Conservation (phyloP, 164 flowering plant genomes). For the Chloranthus sessilifolius region DNA sequence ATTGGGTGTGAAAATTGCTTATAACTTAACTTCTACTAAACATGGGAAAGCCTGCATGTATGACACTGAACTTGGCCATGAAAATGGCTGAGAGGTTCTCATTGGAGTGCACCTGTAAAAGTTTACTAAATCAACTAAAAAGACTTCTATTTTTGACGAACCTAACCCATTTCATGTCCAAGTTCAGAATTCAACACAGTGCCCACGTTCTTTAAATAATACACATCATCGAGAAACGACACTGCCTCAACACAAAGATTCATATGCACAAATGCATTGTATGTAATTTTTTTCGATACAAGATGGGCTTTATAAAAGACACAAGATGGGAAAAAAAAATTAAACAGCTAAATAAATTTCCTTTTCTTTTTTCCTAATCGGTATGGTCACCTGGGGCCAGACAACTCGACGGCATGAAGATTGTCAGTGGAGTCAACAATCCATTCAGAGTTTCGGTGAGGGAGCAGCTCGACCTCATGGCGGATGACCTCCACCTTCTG, state of each 20-base stretch:
- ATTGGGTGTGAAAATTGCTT: too few species aligned
- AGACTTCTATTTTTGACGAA: too few species aligned
- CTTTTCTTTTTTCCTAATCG: conserved; percentile 18
- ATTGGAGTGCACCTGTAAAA: too few species aligned
- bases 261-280: conserved; percentile 50
- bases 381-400: conserved; percentile 76
- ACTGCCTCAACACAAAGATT: conserved; percentile 31
- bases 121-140: too few species aligned
- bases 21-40: too few species aligned
- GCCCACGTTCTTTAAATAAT: conserved; percentile 12
- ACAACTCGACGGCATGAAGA: conserved; percentile 73
- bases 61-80: too few species aligned
- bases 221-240: conserved; percentile 19
- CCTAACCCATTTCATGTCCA: too few species aligned
- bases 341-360: conserved; percentile 20
- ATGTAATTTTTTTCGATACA: conserved; percentile 17
- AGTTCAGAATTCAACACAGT: too few species aligned
- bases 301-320: neutral
- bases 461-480: conserved; percentile 60
- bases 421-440: conserved; percentile 75
- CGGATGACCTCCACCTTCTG: conserved; percentile 85
- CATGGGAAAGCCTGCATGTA: too few species aligned
- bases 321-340: conserved; percentile 4
- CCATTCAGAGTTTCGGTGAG: conserved; percentile 68
- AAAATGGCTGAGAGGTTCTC: too few species aligned